A percentile compares a stretch with the other conserved stretches of the same genome.
These are phyloP conservation scores for Suillus sp. DNA, from an alignment of 768 basidiomycete genomes.

Conservation along the genomic window DNA sequence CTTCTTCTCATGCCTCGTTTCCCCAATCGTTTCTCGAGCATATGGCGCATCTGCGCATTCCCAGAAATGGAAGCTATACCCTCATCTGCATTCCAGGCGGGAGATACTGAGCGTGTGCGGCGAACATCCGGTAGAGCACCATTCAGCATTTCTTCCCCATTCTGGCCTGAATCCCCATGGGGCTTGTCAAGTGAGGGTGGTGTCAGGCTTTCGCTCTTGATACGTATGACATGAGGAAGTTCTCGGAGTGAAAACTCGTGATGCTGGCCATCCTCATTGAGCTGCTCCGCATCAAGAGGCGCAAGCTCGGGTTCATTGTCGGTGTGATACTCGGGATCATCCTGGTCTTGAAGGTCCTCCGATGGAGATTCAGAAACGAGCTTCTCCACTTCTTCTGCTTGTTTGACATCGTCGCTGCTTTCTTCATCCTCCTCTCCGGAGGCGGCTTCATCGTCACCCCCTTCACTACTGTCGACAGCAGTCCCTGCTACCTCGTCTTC, in stretches of 20 bases:
- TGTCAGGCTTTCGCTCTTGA: not conserved
- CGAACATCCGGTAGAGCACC: too few species aligned
- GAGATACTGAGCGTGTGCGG: constrained; percentile 3
- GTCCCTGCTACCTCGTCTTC: not conserved
- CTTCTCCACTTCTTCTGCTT: not conserved
- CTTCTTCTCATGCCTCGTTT: constrained; percentile 15
- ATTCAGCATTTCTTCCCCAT: not conserved
- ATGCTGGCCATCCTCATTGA: not conserved
- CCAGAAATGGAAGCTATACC: not conserved
- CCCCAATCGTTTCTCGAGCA: constrained; percentile 24
- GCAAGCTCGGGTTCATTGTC: constrained; percentile 14
- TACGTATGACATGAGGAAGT: not conserved
- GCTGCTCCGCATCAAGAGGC: not conserved
- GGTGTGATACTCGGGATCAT: constrained; percentile 11
- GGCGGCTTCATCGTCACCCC: not conserved
- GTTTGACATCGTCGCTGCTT: constrained; percentile 6
- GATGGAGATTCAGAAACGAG: not conserved
- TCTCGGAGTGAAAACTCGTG: constrained; percentile 19
- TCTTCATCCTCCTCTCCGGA: not conserved
- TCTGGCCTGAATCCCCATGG: not conserved
- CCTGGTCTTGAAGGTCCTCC: constrained; percentile 14
- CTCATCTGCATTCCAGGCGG: constrained; percentile 1
- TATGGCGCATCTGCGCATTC: constrained; percentile 10
- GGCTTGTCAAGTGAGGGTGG: not conserved
- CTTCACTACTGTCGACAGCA: not conserved